Evolutionary conservation across 163 green algal species (phyloP), one percentile per base, ranked within the genome.

Genomic region (Volvox carteri): DNA sequence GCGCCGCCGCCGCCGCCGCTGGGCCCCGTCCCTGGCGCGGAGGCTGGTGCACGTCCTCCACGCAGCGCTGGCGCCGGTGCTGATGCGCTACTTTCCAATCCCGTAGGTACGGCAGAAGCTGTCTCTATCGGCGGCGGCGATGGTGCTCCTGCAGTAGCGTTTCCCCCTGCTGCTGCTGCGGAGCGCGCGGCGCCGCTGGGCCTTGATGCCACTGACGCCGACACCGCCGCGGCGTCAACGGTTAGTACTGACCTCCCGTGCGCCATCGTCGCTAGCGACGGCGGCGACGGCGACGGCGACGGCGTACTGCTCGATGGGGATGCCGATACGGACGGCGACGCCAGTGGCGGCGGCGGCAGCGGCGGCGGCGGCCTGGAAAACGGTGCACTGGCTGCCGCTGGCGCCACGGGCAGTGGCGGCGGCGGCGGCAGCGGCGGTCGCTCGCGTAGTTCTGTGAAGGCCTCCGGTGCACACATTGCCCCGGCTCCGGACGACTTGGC

Each of bases 401-500:
- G 4, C 46, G 30, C 23, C 5, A 44, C 1, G n/a, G 74, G 28
- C 11, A 42, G 23, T 83, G 76, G 76, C 33, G 76, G 58, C 5
- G 28, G 35, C 33, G 50, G 76, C 16, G 58, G 39, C 28, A 41
- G 77, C 14, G 41, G 37, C 37, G 44, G 42, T 48, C 65, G 79
- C 4, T 1, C 2, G n/a, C 79, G 65, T 16, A 56, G 2, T n/a
- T 12, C 65, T 16, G 3, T 37, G 41, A 79, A 58, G 84, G 67
- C 37, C 37, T 88, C 54, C 19, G 84, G 84, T 0, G 84, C 72
- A 5, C 84, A 89, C 54, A 89, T 89, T n/a, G 72, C 28, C 3
- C 84, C 84, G 0, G 84, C 84, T 11, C 84, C 84, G 8, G 84
- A 89, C n/a, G 72, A 89, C 54, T 35, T 89, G 39, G 50, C 84